A percentile compares a stretch with the other conserved stretches of the same genome.
Conservation (phyloP, 768 basidiomycete genomes). For the Coprinellus aureogranulatus region DNA sequence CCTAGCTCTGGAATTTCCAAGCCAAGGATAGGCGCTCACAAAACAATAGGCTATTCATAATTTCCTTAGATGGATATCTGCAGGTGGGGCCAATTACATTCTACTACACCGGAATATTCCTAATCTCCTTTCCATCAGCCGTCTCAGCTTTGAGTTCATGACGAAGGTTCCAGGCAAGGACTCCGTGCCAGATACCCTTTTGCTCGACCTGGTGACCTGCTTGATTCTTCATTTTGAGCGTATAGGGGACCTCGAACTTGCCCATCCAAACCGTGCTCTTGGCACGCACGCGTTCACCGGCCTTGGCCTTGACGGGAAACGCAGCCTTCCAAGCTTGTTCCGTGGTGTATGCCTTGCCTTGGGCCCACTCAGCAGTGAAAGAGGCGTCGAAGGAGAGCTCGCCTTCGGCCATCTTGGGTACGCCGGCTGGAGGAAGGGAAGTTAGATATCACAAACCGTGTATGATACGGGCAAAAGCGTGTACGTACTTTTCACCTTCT, state of each 20-base stretch:
- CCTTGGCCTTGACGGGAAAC: neutral
- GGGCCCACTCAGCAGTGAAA: neutral
- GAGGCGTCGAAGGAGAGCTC: neutral
- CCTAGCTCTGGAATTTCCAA: too few relatives aligned
- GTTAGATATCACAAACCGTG: neutral
- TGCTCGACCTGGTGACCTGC: neutral
- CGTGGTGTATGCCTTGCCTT: neutral
- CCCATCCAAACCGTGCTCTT: conserved; percentile 1
- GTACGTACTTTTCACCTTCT: neutral
- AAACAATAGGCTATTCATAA: too few relatives aligned
- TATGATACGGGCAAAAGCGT: neutral
- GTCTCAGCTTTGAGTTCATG: neutral
- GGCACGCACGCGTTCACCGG: neutral
- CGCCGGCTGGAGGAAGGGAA: neutral
- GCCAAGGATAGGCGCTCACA: too few relatives aligned
- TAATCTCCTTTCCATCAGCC: neutral
- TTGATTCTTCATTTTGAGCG: neutral
- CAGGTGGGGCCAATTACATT: neutral
- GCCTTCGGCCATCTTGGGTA: neutral
- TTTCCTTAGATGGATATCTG: too few relatives aligned
- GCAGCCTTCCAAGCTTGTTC: neutral
- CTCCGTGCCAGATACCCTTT: conserved; percentile 1
- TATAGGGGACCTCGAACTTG: neutral
- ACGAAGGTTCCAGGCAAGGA: neutral
- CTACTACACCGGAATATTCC: neutral